A percentile compares a stretch with the other conserved stretches of the same genome.
Evolutionary conservation across 2,329 filamentous ascomycete genomes (phyloP).

Genomic region (Emergomyces pasteurianus): DNA sequence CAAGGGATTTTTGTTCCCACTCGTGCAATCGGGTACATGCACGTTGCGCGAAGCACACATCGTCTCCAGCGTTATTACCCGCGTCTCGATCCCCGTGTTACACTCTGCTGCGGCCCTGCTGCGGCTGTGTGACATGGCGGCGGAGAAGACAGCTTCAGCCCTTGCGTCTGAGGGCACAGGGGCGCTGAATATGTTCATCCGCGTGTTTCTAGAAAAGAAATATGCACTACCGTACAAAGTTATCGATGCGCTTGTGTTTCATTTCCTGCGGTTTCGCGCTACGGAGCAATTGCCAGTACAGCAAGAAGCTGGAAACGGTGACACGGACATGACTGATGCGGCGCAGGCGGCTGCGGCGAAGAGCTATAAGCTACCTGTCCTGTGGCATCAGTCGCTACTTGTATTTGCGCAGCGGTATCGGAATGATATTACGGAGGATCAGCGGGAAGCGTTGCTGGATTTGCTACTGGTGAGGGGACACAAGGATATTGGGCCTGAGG

Average conservation of each 20-base stretch:
- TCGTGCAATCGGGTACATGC: constrained; percentile 75
- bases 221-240: constrained; percentile 93
- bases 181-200: constrained; percentile 91
- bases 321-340: constrained; percentile 38
- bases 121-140: constrained; percentile 84
- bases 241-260: constrained; percentile 87
- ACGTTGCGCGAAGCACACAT: constrained; percentile 88
- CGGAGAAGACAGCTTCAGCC: constrained; percentile 65
- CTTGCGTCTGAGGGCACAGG: constrained; percentile 71
- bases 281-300: constrained; percentile 44
- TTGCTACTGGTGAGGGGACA: constrained; percentile 75
- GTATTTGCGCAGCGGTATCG: constrained; percentile 90
- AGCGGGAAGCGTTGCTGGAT: constrained; percentile 82
- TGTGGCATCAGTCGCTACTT: constrained; percentile 91
- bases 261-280: constrained; percentile 81
- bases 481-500: constrained; percentile 78
- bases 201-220: constrained; percentile 86
- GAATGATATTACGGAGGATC: constrained; percentile 92
- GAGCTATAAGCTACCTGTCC: constrained; percentile 62
- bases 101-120: constrained; percentile 89
- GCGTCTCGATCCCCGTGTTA: constrained; percentile 78
- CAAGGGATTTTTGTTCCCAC: constrained; percentile 87
- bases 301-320: constrained; percentile 36
- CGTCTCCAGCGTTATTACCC: constrained; percentile 69
- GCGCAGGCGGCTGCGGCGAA: constrained; percentile 37